Evolutionary conservation across 192 early-diverging fungal species (phyloP).

Genomic region (Dispira parvispora): DNA sequence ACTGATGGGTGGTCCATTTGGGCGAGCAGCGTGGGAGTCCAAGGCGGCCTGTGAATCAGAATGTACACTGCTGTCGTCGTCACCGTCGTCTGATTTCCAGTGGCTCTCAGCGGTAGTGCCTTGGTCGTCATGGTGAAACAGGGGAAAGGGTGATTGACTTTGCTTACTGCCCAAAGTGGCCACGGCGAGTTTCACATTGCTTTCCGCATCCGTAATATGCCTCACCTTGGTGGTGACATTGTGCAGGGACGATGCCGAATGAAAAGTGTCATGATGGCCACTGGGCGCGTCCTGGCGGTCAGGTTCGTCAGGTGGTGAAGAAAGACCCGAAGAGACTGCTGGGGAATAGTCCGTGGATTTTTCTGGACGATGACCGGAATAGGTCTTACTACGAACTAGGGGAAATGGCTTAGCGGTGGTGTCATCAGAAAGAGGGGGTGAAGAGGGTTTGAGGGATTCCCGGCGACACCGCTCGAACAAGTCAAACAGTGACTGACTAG

Average conservation of each 20-base stretch:
- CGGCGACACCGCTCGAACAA: conserved; percentile 9
- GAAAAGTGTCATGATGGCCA: background rate
- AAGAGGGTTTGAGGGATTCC: background rate
- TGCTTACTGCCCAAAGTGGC: background rate
- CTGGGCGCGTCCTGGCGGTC: background rate
- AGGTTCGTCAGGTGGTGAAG: background rate
- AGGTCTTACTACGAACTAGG: background rate
- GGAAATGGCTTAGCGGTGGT: background rate
- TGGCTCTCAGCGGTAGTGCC: background rate
- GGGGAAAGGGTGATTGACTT: background rate
- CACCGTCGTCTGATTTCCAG: background rate
- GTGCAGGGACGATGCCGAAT: background rate
- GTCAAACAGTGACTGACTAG: conserved; percentile 3
- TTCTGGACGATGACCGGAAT: too few species aligned
- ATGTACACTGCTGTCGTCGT: background rate
- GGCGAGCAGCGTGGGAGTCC: background rate
- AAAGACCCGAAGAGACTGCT: background rate
- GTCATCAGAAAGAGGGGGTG: background rate
- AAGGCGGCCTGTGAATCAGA: too few species aligned
- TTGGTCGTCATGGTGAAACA: background rate
- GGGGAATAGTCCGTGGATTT: too few species aligned
- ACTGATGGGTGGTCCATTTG: background rate
- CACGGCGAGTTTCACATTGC: background rate
- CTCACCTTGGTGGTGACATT: background rate
- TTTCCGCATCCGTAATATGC: background rate